These are phyloP conservation scores for Filosporella fistucella DNA, from an alignment of 495 filamentous ascomycete genomes.

Conservation along the genomic window DNA sequence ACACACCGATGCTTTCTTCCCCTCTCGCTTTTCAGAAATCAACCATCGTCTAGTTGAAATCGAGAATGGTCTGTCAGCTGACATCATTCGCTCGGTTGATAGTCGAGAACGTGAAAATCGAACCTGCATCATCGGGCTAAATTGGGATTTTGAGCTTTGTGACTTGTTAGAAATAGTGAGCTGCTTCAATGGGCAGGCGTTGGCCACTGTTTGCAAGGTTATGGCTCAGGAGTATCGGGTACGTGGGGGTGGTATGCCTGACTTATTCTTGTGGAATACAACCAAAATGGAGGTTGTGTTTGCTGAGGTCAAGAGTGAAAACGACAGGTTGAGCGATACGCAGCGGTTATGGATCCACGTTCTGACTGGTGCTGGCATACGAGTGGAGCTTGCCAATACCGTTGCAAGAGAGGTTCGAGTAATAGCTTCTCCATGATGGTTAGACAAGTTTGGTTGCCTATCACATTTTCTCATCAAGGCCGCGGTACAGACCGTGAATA, in stretches of 20 bases:
- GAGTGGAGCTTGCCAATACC: conserved; percentile 85
- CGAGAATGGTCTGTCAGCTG: conserved; percentile 64
- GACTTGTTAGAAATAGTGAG: conserved; percentile 77
- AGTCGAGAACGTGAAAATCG: conserved; percentile 57
- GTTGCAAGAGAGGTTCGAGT: conserved; percentile 59
- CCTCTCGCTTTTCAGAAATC: conserved; percentile 78
- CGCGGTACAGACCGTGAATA: too few species aligned
- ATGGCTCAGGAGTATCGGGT: conserved; percentile 91
- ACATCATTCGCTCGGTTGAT: conserved; percentile 64
- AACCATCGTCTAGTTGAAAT: conserved; percentile 85
- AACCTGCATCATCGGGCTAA: conserved; percentile 83
- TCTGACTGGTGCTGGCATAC: conserved; percentile 73
- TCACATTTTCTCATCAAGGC: too few species aligned
- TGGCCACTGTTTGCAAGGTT: conserved; percentile 84
- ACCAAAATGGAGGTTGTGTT: conserved; percentile 66
- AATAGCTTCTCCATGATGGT: conserved; percentile 9
- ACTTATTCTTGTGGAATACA: conserved; percentile 77
- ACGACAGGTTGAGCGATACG: conserved; percentile 93
- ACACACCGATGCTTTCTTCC: conserved; percentile 91
- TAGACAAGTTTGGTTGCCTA: too few species aligned
- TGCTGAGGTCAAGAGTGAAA: conserved; percentile 89
- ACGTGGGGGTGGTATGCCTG: conserved; percentile 83
- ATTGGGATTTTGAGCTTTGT: conserved; percentile 82
- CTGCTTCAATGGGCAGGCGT: conserved; percentile 73
- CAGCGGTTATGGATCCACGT: conserved; percentile 97